phyloP scores from a whole-genome alignment of 164 flowering plant genomes.

The Umbellularia californica region DNA sequence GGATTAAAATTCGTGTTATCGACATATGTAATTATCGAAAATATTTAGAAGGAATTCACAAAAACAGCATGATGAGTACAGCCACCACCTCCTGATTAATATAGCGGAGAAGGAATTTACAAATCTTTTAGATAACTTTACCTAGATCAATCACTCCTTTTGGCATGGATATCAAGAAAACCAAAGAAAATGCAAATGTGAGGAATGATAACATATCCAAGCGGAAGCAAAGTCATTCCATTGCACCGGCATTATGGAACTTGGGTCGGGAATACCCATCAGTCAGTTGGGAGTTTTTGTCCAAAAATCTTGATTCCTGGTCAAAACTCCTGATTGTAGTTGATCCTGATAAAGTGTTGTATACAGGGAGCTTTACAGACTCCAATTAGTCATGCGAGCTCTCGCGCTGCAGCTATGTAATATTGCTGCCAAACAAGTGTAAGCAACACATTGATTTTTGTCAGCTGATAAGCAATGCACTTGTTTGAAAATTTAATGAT shows the following conservation, averaged over 20 bases:
- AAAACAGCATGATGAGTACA: too few species aligned
- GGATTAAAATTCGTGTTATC: background rate
- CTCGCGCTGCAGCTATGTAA: conserved; percentile 30
- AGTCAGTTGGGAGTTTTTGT: conserved; percentile 18
- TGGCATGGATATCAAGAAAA: conserved; percentile 39
- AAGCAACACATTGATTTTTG: background rate
- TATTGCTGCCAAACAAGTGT: conserved; percentile 28
- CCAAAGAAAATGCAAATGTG: conserved; percentile 31
- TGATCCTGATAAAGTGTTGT: conserved; percentile 44
- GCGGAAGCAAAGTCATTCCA: conserved; percentile 45
- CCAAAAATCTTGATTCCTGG: conserved; percentile 35
- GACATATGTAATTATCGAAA: background rate
- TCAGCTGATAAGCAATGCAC: background rate
- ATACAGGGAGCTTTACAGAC: conserved; percentile 39
- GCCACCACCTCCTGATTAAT: too few species aligned
- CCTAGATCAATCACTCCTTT: conserved; percentile 35
- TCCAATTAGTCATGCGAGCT: conserved; percentile 32
- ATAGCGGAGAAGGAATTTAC: too few species aligned
- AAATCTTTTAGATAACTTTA: conserved; percentile 4
- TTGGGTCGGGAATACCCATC: conserved; percentile 34
- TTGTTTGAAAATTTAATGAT: background rate
- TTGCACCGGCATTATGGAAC: conserved; percentile 31
- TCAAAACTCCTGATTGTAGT: conserved; percentile 41
- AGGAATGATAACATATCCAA: conserved; percentile 34
- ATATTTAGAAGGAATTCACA: too few species aligned